Conservation (phyloP, 805 yeast genomes). For the Kodamaea sagamina region DNA sequence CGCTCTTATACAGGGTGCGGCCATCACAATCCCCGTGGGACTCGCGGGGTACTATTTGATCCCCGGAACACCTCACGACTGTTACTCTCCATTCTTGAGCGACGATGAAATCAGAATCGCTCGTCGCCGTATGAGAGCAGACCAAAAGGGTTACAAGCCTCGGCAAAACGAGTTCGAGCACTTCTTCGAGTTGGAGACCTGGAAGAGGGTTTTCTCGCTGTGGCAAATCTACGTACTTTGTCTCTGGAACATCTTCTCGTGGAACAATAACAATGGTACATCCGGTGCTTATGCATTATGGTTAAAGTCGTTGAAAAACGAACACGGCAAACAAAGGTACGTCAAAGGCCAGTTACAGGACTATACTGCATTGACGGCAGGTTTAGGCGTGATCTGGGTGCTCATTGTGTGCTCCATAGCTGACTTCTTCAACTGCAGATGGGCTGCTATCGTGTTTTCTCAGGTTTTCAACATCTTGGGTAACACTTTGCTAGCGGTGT, state of each 20-base stretch:
- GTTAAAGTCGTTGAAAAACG: constrained; percentile 37
- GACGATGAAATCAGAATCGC: constrained; percentile 40
- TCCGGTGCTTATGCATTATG: constrained; percentile 54
- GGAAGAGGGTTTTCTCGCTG: constrained; percentile 53
- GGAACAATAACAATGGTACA: constrained; percentile 58
- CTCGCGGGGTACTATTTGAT: constrained; percentile 53
- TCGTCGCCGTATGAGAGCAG: constrained; percentile 22
- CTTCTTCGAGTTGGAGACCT: constrained; percentile 45
- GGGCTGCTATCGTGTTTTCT: constrained; percentile 54
- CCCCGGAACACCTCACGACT: constrained; percentile 65
- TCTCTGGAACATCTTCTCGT: constrained; percentile 57
- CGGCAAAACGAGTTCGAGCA: constrained; percentile 24
- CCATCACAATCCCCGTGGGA: constrained; percentile 59
- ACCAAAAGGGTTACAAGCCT: constrained; percentile 18
- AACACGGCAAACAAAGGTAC: constrained; percentile 22
- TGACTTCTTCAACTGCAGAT: constrained; percentile 46
- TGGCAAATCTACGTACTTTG: constrained; percentile 64
- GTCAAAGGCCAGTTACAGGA: constrained; percentile 36
- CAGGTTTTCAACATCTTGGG: constrained; percentile 57
- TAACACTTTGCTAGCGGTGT: constrained; percentile 54
- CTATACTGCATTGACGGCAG: constrained; percentile 49
- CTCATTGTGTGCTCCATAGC: constrained; percentile 38
- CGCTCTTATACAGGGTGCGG: constrained; percentile 59
- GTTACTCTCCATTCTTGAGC: constrained; percentile 35
- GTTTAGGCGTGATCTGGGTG: constrained; percentile 44